phyloP scores from a whole-genome alignment of 306 rosid genomes.

The Quercus mongolica region DNA sequence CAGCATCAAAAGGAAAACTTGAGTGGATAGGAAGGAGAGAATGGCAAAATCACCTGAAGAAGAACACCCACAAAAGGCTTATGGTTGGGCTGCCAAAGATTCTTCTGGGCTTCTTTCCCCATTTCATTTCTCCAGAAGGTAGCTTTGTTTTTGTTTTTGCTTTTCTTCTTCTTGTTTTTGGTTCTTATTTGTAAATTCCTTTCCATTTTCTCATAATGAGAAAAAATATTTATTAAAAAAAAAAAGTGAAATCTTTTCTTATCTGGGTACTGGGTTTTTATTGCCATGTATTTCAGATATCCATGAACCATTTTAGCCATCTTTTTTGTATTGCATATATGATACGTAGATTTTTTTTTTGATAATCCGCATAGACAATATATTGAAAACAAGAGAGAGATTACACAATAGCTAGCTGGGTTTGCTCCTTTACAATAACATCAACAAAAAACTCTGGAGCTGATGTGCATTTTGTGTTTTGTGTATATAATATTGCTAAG shows the following conservation, averaged over 20 bases:
- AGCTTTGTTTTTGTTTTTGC: background rate
- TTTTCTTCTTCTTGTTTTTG: background rate
- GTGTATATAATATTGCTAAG: background rate
- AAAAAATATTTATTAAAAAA: background rate
- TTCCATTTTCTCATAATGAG: background rate
- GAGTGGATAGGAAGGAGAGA: background rate
- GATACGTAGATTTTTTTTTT: too few species aligned
- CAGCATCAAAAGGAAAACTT: background rate
- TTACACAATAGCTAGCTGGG: too few species aligned
- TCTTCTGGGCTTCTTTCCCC: conserved; percentile 46
- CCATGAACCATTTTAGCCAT: background rate
- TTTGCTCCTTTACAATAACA: too few species aligned
- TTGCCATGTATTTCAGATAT: background rate
- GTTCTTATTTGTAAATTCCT: background rate
- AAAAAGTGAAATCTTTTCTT: background rate
- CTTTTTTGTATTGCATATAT: background rate
- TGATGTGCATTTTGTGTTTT: background rate
- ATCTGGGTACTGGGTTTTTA: background rate
- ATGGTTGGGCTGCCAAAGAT: conserved; percentile 52
- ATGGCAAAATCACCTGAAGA: conserved; percentile 33
- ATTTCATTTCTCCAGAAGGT: conserved; percentile 53
- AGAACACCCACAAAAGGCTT: conserved; percentile 34
- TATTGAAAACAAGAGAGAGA: too few species aligned
- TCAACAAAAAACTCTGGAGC: too few species aligned
- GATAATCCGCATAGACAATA: too few species aligned